Conservation (phyloP, 1,139 yeast species). For the Scheffersomyces quercinus region DNA sequence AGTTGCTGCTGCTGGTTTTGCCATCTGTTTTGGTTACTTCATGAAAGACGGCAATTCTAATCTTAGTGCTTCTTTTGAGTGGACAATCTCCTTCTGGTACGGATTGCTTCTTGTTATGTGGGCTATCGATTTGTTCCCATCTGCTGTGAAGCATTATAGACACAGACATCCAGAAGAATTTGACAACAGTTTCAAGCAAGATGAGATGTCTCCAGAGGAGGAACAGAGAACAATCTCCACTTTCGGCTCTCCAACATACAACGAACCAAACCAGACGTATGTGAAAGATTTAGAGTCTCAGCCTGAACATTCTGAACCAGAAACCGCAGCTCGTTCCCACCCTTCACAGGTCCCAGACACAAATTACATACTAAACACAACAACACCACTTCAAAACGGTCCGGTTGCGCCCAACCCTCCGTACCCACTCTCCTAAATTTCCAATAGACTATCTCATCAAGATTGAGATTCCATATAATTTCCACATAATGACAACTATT, state of each 20-base stretch:
- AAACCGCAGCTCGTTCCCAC: no score
- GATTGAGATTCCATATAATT: no score
- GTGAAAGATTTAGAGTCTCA: no score
- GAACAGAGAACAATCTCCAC: constrained; percentile 9
- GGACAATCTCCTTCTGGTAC: constrained; percentile 83
- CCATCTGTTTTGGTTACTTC: constrained; percentile 63
- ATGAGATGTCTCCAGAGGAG: constrained; percentile 2
- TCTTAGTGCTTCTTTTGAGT: constrained; percentile 68
- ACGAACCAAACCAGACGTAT: background rate
- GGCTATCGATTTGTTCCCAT: constrained; percentile 70
- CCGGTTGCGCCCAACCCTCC: no score
- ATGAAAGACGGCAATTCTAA: constrained; percentile 37
- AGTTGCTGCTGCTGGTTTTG: constrained; percentile 65
- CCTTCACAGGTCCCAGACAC: no score
- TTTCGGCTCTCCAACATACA: constrained; percentile 8
- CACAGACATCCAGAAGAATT: constrained; percentile 15
- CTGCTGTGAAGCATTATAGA: constrained; percentile 36
- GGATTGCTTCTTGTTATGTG: constrained; percentile 68
- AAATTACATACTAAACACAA: no score
- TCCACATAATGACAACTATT: no score
- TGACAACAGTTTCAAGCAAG: constrained; percentile 3
- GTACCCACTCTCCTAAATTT: no score
- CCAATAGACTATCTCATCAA: no score
- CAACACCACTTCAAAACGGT: no score
- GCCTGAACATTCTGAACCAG: no score